Conservation (phyloP, 2,329 filamentous ascomycete genomes). For the Botrytis pseudocinerea region DNA sequence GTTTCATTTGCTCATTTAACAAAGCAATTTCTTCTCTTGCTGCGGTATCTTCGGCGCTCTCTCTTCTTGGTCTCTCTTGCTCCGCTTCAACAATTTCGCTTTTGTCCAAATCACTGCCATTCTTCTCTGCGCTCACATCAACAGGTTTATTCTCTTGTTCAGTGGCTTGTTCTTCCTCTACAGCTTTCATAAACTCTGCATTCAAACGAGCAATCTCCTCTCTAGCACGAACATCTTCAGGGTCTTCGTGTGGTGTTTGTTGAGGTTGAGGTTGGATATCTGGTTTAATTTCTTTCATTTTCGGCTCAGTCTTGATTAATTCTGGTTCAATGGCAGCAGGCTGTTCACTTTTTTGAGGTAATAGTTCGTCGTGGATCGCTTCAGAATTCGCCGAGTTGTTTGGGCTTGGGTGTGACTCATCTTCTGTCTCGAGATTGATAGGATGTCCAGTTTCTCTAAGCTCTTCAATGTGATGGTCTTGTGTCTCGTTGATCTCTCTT, state of each 20-base stretch:
- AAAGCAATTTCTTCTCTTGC: constrained; percentile 8
- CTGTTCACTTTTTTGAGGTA: neutral
- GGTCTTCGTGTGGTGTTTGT: constrained; percentile 24
- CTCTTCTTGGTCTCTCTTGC: neutral
- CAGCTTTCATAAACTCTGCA: constrained; percentile 33
- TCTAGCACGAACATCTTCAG: constrained; percentile 34
- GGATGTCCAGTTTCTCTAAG: neutral
- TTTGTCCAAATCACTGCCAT: neutral
- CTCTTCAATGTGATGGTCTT: neutral
- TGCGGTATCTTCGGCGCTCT: neutral
- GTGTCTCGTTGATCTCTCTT: neutral
- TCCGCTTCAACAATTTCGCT: neutral
- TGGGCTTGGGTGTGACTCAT: neutral
- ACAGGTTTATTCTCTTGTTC: neutral
- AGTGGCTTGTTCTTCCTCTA: constrained; percentile 17
- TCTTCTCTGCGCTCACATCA: neutral
- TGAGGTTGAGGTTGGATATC: neutral
- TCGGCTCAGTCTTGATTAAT: neutral
- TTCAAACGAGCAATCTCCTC: constrained; percentile 36
- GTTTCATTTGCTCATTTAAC: constrained; percentile 4
- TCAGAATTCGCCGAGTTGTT: neutral
- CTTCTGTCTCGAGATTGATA: neutral
- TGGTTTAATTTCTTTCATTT: neutral
- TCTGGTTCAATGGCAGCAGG: neutral
- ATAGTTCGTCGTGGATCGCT: neutral